Evolutionary conservation across 768 basidiomycete species (phyloP).

Genomic region (Russula lepida): DNA sequence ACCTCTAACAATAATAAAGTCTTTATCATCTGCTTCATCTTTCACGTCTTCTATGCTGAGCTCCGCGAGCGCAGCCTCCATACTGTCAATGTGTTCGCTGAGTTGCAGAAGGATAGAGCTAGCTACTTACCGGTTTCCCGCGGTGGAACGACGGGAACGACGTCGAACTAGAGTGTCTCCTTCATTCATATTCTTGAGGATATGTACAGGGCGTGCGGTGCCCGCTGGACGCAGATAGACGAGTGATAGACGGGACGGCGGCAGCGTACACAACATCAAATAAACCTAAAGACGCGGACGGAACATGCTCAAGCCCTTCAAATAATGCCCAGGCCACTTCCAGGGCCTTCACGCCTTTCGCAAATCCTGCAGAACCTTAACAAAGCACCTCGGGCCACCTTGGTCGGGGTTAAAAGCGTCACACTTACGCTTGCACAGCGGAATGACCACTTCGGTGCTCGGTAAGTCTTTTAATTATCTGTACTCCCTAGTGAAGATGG

Average conservation of each 20-base stretch:
- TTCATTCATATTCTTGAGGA: slow-evolving; percentile 11
- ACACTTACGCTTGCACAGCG: slow-evolving; percentile 48
- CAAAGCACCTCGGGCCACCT: slow-evolving; percentile 40
- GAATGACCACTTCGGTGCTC: slow-evolving; percentile 70
- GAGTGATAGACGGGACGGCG: no score
- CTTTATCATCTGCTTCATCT: slow-evolving; percentile 58
- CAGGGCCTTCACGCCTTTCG: slow-evolving; percentile 50
- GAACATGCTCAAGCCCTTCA: background rate
- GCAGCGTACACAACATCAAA: background rate
- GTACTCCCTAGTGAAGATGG: background rate
- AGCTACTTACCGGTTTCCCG: slow-evolving; percentile 58
- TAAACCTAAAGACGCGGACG: background rate
- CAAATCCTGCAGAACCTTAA: slow-evolving; percentile 45
- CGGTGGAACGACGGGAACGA: slow-evolving; percentile 61
- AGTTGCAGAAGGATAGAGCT: background rate
- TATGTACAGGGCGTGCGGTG: no score
- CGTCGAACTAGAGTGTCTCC: slow-evolving; percentile 47
- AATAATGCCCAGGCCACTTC: slow-evolving; percentile 19
- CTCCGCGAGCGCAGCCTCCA: slow-evolving; percentile 72
- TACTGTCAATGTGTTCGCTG: slow-evolving; percentile 34
- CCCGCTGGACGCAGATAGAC: no score
- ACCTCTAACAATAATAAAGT: slow-evolving; percentile 65
- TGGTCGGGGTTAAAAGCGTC: slow-evolving; percentile 42
- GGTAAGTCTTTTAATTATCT: slow-evolving; percentile 35
- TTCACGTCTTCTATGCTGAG: slow-evolving; percentile 42